Base-by-base conservation (phyloP, 257 asterid species). In the Solanum neorickii region DNA sequence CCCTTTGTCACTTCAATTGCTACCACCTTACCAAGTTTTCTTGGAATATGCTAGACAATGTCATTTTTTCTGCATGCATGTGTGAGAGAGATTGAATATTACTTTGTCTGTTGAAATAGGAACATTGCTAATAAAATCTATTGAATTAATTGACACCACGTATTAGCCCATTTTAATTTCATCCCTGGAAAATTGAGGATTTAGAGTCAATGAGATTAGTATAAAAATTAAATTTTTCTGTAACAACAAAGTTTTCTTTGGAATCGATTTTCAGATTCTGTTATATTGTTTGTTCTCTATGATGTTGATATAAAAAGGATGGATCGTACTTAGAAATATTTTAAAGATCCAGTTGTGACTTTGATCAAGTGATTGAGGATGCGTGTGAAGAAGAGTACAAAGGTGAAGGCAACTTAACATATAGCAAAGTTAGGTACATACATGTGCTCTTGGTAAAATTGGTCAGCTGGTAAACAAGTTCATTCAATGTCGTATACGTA, bases 1-100 rank as follows among this genome's bases (percentile, higher is more conserved):
- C 20, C 12, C 65, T 84, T 62, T 84, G 87, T 84, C 87, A 84
- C 42, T 65, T 65, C 60, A 69, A 25, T 84, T 78, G 5, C 84
- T 18, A 25, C 83, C 62, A 77, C 15, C 37, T 77, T 75, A 80
- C 86, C 37, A 72, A 59, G 33, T 68, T 31, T 49, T 90, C 90
- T 89, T 92, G 90, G 93, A 89, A 87, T 76, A 86, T 89, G 89
- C 69, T 65, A 44, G 90, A 87, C 92, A 92, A 59, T 84, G 84
- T 78, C 87, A 84, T 65, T 37, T 35, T 84, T 13, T 65, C 42
- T 84, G 87, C 88, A 46, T 85, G 87, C 88, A 80, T 77, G 86
- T 23, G 87, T 78, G 87, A 86, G 70, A 49, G 89, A 44, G 91
- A 92, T 77, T 88, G 93, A 93, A 82, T 87, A 56, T 16, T 93